Conservation (phyloP, 129 eudicot genomes). For the Helianthus annuus region DNA sequence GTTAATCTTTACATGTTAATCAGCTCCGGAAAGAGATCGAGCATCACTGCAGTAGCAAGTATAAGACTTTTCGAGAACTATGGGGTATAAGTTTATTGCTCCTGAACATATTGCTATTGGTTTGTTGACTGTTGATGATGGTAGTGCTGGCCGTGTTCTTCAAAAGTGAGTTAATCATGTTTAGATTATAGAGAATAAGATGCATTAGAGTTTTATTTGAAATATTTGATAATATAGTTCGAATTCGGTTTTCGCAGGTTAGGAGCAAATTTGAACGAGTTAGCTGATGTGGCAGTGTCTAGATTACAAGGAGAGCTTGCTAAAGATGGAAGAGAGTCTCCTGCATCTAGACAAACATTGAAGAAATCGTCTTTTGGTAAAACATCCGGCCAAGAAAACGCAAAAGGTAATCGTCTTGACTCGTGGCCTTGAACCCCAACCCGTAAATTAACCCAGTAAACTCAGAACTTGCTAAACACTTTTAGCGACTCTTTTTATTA, state of each 20-base stretch:
- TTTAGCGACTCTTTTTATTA: too few species aligned
- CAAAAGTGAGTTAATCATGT: slow-evolving; percentile 48
- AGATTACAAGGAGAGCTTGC: slow-evolving; percentile 90
- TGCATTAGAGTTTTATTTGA: slow-evolving; percentile 14
- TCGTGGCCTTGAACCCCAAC: too few species aligned
- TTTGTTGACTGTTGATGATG: slow-evolving; percentile 87
- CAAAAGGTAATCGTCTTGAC: slow-evolving; percentile 37
- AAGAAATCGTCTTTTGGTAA: slow-evolving; percentile 54
- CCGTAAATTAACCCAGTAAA: too few species aligned
- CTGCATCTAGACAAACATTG: slow-evolving; percentile 48
- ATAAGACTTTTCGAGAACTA: slow-evolving; percentile 64
- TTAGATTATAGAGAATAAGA: background rate
- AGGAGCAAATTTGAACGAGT: slow-evolving; percentile 62
- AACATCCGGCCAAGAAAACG: slow-evolving; percentile 37
- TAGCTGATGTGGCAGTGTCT: slow-evolving; percentile 73
- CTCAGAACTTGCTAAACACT: too few species aligned
- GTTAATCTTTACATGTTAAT: slow-evolving; percentile 14
- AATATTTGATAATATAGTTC: background rate
- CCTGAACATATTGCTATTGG: slow-evolving; percentile 91
- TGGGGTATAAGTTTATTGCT: slow-evolving; percentile 76
- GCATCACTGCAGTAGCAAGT: slow-evolving; percentile 21
- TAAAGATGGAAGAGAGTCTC: slow-evolving; percentile 87
- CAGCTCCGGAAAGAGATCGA: slow-evolving; percentile 25
- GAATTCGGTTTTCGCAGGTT: slow-evolving; percentile 49
- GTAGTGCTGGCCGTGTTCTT: slow-evolving; percentile 68